Conservation (phyloP, 2,329 filamentous ascomycete genomes). For the Venturia asperata region DNA sequence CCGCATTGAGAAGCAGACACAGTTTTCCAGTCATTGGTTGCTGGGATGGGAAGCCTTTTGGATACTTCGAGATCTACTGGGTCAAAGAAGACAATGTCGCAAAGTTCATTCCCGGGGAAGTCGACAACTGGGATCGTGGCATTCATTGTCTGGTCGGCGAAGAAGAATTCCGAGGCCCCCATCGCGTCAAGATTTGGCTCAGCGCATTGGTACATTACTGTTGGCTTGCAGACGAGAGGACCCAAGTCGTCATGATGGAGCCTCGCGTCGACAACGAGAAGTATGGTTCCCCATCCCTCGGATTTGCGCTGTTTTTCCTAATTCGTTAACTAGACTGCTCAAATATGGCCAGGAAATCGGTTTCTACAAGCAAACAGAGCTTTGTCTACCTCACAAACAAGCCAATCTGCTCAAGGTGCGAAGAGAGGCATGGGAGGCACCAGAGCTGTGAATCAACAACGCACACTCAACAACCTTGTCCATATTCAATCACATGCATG, state of each 20-base stretch:
- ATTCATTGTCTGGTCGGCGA: conserved; percentile 87
- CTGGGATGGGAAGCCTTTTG: conserved; percentile 93
- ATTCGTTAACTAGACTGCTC: conserved; percentile 49
- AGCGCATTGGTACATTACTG: conserved; percentile 82
- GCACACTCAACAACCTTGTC: neutral
- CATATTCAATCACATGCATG: conserved; percentile 8
- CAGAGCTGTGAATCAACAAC: conserved; percentile 7
- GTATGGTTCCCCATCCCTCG: conserved; percentile 47
- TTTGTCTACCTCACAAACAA: conserved; percentile 88
- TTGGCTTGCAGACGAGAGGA: conserved; percentile 69
- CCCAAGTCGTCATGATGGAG: conserved; percentile 76
- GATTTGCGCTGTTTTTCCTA: neutral
- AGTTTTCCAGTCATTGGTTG: conserved; percentile 87
- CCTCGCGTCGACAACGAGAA: conserved; percentile 85
- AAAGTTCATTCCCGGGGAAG: conserved; percentile 55
- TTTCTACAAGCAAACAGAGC: conserved; percentile 79
- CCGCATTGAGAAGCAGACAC: conserved; percentile 59
- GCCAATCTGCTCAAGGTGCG: conserved; percentile 75
- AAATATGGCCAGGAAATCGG: conserved; percentile 64
- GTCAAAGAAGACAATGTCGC: conserved; percentile 83
- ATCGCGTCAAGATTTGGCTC: conserved; percentile 72
- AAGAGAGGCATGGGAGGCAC: conserved; percentile 62
- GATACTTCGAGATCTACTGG: conserved; percentile 98
- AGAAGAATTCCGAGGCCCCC: conserved; percentile 78
- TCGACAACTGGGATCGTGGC: conserved; percentile 77